phyloP scores from a whole-genome alignment of 2,329 filamentous ascomycete species.

The Thelonectria discophora region DNA sequence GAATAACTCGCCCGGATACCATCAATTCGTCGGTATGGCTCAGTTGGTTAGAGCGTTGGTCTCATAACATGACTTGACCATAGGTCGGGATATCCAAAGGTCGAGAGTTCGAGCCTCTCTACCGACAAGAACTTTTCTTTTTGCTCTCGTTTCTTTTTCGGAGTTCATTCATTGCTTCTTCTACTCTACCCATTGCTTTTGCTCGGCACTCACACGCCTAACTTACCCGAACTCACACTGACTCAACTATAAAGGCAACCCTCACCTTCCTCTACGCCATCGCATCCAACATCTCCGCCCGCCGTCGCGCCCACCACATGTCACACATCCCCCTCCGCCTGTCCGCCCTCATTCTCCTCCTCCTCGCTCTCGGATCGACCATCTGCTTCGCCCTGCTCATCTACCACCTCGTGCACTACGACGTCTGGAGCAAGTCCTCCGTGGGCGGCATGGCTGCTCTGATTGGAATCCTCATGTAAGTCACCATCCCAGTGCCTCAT shows the following conservation, averaged over 20 bases:
- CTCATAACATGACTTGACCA: constrained; percentile 24
- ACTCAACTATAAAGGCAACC: constrained; percentile 20
- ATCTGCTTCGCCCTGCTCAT: constrained; percentile 36
- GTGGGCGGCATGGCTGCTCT: constrained; percentile 38
- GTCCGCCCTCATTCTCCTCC: constrained; percentile 32
- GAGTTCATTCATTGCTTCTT: background rate
- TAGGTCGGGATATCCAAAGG: constrained; percentile 27
- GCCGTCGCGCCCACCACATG: constrained; percentile 32
- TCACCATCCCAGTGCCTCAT: no score
- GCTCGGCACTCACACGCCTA: constrained; percentile 1
- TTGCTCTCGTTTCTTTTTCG: background rate
- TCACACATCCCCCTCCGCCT: constrained; percentile 30
- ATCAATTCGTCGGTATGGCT: constrained; percentile 25
- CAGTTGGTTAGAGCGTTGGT: constrained; percentile 29
- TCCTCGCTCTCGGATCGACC: constrained; percentile 37
- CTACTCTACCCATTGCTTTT: no score
- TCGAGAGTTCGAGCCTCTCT: constrained; percentile 28
- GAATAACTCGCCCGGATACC: constrained; percentile 4
- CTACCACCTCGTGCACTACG: constrained; percentile 30
- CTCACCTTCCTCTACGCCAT: constrained; percentile 35
- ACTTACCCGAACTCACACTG: background rate
- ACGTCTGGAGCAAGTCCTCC: constrained; percentile 26
- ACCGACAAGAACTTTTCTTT: constrained; percentile 10
- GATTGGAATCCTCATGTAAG: constrained; percentile 38
- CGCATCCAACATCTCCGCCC: constrained; percentile 33